Conservation (phyloP, 2,329 filamentous ascomycete species). For the Fusarium brevicatenulatum region DNA sequence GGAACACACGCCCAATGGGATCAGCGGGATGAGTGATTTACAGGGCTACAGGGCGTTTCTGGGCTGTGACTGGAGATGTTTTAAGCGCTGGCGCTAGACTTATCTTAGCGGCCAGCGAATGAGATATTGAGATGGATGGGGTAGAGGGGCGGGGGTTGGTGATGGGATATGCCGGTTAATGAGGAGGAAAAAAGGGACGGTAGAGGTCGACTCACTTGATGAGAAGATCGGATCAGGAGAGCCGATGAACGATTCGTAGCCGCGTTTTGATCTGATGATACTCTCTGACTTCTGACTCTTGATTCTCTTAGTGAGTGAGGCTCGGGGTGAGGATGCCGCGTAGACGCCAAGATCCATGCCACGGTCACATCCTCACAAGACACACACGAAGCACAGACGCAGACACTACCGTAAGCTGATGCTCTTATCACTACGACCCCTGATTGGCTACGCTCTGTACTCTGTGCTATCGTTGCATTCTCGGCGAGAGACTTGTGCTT, state of each 20-base stretch:
- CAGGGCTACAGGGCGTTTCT: slow-evolving; percentile 3
- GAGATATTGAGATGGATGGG: not conserved
- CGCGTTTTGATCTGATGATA: slow-evolving; percentile 16
- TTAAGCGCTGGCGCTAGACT: slow-evolving; percentile 45
- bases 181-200: not conserved
- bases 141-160: slow-evolving; percentile 10
- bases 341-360: slow-evolving; percentile 14
- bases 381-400: not conserved
- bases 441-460: not conserved
- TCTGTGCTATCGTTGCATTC: not conserved
- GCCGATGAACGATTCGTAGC: slow-evolving; percentile 14
- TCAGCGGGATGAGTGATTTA: slow-evolving; percentile 8
- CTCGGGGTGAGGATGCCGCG: not conserved
- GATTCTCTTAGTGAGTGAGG: not conserved
- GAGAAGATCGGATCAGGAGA: slow-evolving; percentile 35
- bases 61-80: slow-evolving; percentile 36
- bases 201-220: slow-evolving; percentile 23
- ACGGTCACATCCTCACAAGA: not conserved
- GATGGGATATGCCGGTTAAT: slow-evolving; percentile 1
- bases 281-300: not conserved
- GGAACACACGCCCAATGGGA: slow-evolving; percentile 33
- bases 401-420: slow-evolving; percentile 22
- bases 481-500: not conserved
- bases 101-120: slow-evolving; percentile 31
- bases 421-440: not conserved